phyloP scores from a whole-genome alignment of 2,329 filamentous ascomycete genomes.

The Cytospora paraplurivora region DNA sequence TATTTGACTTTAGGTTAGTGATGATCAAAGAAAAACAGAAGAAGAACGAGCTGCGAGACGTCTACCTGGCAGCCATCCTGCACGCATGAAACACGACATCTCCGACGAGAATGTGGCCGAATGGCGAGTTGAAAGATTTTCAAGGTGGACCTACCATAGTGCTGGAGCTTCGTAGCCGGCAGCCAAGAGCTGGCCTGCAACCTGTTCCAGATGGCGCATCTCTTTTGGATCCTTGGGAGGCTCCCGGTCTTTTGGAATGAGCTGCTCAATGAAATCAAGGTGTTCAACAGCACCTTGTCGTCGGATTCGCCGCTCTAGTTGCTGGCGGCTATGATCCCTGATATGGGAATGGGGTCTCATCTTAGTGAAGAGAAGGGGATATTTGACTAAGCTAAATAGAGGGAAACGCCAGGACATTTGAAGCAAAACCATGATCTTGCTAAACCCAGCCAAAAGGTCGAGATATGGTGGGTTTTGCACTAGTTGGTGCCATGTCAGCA shows the following conservation, averaged over 20 bases:
- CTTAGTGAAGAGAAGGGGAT: background rate
- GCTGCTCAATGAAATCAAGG: conserved; percentile 30
- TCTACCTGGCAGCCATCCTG: too few species aligned
- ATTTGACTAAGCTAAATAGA: conserved; percentile 4
- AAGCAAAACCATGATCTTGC: background rate
- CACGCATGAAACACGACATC: too few species aligned
- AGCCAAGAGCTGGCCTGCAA: conserved; percentile 26
- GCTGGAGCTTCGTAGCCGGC: conserved; percentile 21
- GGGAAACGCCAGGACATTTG: conserved; percentile 18
- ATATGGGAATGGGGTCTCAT: conserved; percentile 25
- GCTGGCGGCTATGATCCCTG: conserved; percentile 23
- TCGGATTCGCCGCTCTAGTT: conserved; percentile 25
- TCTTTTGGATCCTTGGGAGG: conserved; percentile 20
- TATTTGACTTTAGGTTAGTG: too few species aligned
- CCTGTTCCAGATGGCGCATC: conserved; percentile 26
- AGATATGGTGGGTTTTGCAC: conserved; percentile 16
- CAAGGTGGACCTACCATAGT: too few species aligned
- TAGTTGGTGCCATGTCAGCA: too few species aligned
- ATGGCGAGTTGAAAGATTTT: too few species aligned
- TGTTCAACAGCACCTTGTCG: conserved; percentile 24
- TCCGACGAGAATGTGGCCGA: too few species aligned
- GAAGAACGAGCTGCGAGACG: too few species aligned
- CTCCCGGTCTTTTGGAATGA: conserved; percentile 25
- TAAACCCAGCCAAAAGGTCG: background rate
- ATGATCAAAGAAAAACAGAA: too few species aligned